phyloP scores from a whole-genome alignment of 306 rosid species.

The Quercus gilva region DNA sequence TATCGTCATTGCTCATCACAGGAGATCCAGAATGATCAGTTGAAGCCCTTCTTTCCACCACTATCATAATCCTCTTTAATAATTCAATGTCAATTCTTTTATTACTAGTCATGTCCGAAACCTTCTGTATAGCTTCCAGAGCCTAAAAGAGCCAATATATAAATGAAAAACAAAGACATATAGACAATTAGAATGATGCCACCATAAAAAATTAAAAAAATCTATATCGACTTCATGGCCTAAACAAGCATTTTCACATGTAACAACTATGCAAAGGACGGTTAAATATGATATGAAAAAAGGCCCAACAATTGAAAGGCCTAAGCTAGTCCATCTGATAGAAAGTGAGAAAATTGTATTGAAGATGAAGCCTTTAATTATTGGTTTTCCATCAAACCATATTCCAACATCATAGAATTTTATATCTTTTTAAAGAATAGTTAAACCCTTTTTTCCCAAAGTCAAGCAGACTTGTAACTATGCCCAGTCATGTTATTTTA shows the following conservation, averaged over 20 bases:
- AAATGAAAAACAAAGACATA: slow-evolving; percentile 16
- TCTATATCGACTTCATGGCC: background rate
- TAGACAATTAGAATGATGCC: slow-evolving; percentile 22
- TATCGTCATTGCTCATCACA: slow-evolving; percentile 26
- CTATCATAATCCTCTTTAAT: slow-evolving; percentile 61
- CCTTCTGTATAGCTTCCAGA: slow-evolving; percentile 71
- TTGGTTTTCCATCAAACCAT: slow-evolving; percentile 8
- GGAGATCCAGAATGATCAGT: slow-evolving; percentile 22
- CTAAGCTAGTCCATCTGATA: background rate
- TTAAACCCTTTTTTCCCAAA: background rate
- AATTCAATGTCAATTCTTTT: slow-evolving; percentile 65
- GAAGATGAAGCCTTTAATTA: background rate
- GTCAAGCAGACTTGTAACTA: background rate
- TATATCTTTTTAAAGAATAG: background rate
- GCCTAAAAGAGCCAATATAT: slow-evolving; percentile 52
- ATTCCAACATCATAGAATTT: background rate
- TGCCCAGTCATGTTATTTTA: background rate
- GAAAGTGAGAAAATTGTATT: background rate
- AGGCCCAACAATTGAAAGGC: background rate
- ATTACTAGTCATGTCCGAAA: slow-evolving; percentile 54
- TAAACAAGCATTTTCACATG: background rate
- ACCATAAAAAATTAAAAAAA: background rate
- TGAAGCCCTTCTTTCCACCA: slow-evolving; percentile 58
- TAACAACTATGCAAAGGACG: background rate
- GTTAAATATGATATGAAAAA: background rate